These are phyloP conservation scores for Penicillium macrosclerotiorum DNA, from an alignment of 495 filamentous ascomycete species.

Conservation along the genomic window DNA sequence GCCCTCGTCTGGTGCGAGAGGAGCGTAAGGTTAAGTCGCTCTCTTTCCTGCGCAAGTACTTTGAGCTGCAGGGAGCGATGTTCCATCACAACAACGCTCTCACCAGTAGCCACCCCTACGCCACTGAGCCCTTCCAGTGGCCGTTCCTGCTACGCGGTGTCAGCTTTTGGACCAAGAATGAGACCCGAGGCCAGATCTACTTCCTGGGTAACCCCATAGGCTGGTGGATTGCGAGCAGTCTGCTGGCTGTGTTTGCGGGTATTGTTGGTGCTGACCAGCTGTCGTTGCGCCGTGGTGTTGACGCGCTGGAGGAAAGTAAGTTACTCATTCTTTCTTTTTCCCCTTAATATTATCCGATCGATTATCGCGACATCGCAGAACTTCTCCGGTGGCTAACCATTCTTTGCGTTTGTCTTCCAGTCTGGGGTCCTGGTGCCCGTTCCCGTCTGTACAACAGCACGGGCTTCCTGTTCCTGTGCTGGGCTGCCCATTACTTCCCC, in stretches of 20 bases:
- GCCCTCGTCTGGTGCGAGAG: conserved; percentile 65
- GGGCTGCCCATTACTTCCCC: conserved; percentile 71
- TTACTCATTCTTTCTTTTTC: conserved; percentile 21
- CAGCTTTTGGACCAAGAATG: conserved; percentile 98
- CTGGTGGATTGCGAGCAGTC: conserved; percentile 93
- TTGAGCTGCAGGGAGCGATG: conserved; percentile 96
- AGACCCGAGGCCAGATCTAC: conserved; percentile 95
- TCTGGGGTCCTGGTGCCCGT: conserved; percentile 69
- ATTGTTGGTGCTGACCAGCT: conserved; percentile 92
- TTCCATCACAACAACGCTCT: conserved; percentile 99
- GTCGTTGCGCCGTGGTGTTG: conserved; percentile 84
- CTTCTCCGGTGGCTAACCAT: conserved; percentile 5
- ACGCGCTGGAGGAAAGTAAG: conserved; percentile 92
- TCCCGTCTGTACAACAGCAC: conserved; percentile 96
- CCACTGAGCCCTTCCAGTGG: conserved; percentile 94
- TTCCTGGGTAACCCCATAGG: conserved; percentile 96
- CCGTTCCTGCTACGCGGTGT: conserved; percentile 95
- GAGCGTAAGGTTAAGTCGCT: conserved; percentile 74
- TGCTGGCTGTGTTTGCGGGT: conserved; percentile 90
- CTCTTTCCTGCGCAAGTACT: conserved; percentile 90
- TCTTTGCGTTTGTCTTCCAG: conserved; percentile 16
- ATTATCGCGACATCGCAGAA: background rate
- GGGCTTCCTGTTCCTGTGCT: conserved; percentile 94
- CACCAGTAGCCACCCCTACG: conserved; percentile 94
- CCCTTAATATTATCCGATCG: background rate